Base-by-base conservation (phyloP, 169 alveolate species). In the Plasmodium yoelii region DNA sequence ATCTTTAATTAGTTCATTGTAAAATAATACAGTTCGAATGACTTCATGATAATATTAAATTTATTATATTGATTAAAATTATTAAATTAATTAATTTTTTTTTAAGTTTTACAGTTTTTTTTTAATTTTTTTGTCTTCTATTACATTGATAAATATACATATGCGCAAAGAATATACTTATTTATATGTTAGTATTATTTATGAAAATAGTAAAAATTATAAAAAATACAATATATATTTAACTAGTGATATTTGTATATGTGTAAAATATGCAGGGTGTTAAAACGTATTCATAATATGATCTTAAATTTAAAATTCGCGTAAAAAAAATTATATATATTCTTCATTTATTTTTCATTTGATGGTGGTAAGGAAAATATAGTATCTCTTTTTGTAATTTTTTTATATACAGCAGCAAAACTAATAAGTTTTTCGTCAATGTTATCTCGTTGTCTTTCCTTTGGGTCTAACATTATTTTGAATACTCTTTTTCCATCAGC, bases 341-440 rank as follows among this genome's bases (percentile, higher is more conserved):
- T 8, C 22, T 55, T 55, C 22, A 13, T 67, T 82, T 61, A 82
- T 82, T 82, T 82, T 22, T 82, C 90, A 71, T 82, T 82, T n/a
- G 90, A 39, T 59, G 90, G 90, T 55, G 90, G 90, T 46, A 97
- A 97, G 77, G 96, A 72, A 92, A 98, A 96, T 59, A 93, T 95
- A 22, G 97, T 98, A 75, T 97, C 99, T 93, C 97, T 97, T 94
- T 94, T 95, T 87, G 99, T 98, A 68, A 98, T 96, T 93, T 94
- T 96, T 94, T 95, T 94, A 95, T 98, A 98, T 68, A 97, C 98
- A 56, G 98, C 99, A 34, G 98, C 96, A 95, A 97, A 95, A 53
- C 98, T 97, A 93, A 97, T 98, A 65, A 97, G 94, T 89, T 97
- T 97, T 87, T 97, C 98, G 82, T 97, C 99, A 39, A 98, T 87